Base-by-base conservation (phyloP, 1,284 basidiomycete genomes). In the Quambalaria eucalypti region DNA sequence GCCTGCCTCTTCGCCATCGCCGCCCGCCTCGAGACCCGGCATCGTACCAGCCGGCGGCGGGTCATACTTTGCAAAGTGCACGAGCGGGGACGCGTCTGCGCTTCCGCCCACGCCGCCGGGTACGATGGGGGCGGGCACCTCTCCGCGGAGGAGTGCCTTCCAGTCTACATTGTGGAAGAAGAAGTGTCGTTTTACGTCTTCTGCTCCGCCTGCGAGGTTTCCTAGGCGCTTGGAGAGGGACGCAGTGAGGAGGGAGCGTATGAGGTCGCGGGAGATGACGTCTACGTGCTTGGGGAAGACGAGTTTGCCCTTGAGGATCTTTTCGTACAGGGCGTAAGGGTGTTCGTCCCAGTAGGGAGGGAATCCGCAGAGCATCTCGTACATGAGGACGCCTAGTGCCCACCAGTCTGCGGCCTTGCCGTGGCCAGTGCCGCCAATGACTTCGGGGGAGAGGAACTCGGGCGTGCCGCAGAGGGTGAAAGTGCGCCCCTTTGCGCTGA, bases 341-440 rank as follows among this genome's bases (percentile, higher is more conserved):
- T 63, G 62, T 6, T 59, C 31, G 23, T 47, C 55, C 33, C 46
- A 59, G 42, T 53, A 62, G 9, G 62, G 60, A 19, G 60, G 56
- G 47, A 19, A 51, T n/a, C 62, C 62, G 23, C 49, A 77, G 12
- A 80, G 66, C 78, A 79, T 78, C 61, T 80, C 79, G 57, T 78
- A 80, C 28, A 77, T 74, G 21, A 80, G 64, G 21, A 80, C 78
- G 46, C 79, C 79, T n/a, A 79, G 61, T 2, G 79, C 78, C 78
- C 79, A 80, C 78, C 78, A 80, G 61, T 80, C 79, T 7, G 78
- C 79, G 1, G 79, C 78, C 65, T 79, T 78, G 2, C 78, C 78
- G 60, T 81, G 79, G 2, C 80, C 80, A 48, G 79, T 79, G 0
- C 78, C 78, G 48, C 62, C 51, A 28, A 70, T 67, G 28, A 59